Conservation (phyloP, 495 filamentous ascomycete genomes). For the Aspergillus indologenus region DNA sequence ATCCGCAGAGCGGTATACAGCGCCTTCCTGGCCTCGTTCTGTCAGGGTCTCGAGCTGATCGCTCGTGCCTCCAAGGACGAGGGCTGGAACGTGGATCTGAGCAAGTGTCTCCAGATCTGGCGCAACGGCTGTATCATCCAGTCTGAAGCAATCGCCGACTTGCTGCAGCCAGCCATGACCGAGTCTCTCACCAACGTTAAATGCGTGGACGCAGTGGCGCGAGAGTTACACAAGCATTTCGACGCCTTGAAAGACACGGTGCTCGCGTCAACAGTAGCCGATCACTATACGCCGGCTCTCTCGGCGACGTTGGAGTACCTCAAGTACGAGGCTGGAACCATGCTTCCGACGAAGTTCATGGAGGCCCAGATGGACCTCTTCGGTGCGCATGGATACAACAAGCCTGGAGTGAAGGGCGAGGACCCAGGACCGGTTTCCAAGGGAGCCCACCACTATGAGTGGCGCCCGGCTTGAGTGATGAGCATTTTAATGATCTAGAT, state of each 20-base stretch:
- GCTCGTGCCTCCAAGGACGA: constrained; percentile 57
- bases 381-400: constrained; percentile 66
- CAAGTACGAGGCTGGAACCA: constrained; percentile 58
- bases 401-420: constrained; percentile 38
- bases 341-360: constrained; percentile 66
- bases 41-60: constrained; percentile 67
- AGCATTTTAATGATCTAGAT: background rate
- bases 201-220: constrained; percentile 49
- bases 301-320: constrained; percentile 66
- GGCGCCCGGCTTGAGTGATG: constrained; percentile 22
- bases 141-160: constrained; percentile 61
- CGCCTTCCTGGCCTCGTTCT: constrained; percentile 60
- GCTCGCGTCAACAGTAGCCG: constrained; percentile 52
- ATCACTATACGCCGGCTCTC: constrained; percentile 62
- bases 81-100: constrained; percentile 60
- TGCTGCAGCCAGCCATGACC: constrained; percentile 48
- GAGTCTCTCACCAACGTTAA: constrained; percentile 37
- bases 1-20: constrained; percentile 60
- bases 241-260: constrained; percentile 56
- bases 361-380: constrained; percentile 77
- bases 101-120: constrained; percentile 65
- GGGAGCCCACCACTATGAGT: constrained; percentile 44
- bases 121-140: constrained; percentile 72
- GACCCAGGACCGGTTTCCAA: constrained; percentile 41
- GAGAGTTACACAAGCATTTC: constrained; percentile 52